Conservation (phyloP, 257 asterid genomes). For the Eustoma russellianum region DNA sequence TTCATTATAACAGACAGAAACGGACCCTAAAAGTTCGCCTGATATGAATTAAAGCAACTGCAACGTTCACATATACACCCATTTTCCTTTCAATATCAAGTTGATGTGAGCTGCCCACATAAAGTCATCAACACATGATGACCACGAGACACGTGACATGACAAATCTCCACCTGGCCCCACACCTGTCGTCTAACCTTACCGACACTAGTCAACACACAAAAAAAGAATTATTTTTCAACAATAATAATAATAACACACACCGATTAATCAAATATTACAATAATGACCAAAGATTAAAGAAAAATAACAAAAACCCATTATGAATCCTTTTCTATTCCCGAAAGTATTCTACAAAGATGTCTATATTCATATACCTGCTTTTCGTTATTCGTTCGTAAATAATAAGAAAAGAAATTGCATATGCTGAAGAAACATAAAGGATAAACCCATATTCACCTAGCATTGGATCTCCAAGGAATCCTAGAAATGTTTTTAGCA, state of each 20-base stretch:
- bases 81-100: no score
- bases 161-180: no score
- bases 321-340: slow-evolving; percentile 15
- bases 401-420: neutral
- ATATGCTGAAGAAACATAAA: slow-evolving; percentile 5
- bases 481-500: neutral
- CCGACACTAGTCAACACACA: slow-evolving; percentile 5
- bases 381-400: neutral
- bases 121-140: no score
- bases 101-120: no score
- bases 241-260: neutral
- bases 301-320: slow-evolving; percentile 5
- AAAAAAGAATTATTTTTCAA: neutral
- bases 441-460: slow-evolving; percentile 12
- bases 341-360: slow-evolving; percentile 10
- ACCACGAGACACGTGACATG: no score
- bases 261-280: neutral
- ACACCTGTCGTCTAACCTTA: neutral
- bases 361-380: slow-evolving; percentile 5
- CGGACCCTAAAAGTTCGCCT: no score
- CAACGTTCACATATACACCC: no score
- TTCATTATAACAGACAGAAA: no score
- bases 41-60: no score
- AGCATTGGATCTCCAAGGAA: neutral
- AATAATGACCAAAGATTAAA: slow-evolving; percentile 3